phyloP scores from a whole-genome alignment of 1,284 basidiomycete species.

The Irpex sp. region DNA sequence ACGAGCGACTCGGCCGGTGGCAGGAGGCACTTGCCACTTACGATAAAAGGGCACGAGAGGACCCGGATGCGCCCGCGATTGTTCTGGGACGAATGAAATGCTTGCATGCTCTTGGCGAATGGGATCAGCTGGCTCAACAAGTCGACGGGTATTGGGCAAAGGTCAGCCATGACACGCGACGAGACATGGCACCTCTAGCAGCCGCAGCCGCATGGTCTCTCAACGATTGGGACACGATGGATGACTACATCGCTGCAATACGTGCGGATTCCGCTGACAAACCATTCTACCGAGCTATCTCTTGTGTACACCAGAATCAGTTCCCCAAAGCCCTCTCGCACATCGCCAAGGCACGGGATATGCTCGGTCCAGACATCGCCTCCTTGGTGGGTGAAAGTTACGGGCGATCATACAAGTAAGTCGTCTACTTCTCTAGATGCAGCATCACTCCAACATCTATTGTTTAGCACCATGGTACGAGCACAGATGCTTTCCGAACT shows the following conservation, averaged over 20 bases:
- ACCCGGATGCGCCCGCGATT: conserved; percentile 70
- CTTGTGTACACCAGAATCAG: conserved; percentile 95
- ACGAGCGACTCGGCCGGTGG: conserved; percentile 96
- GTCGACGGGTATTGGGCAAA: conserved; percentile 90
- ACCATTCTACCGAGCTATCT: conserved; percentile 94
- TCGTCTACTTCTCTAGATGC: conserved; percentile 8
- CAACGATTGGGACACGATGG: conserved; percentile 98
- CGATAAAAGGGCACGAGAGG: conserved; percentile 71
- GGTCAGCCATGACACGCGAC: conserved; percentile 80
- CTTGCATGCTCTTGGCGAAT: conserved; percentile 96
- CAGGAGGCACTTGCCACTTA: conserved; percentile 91
- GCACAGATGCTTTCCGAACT: conserved; percentile 99
- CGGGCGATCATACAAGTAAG: conserved; percentile 92
- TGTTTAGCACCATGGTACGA: conserved; percentile 83
- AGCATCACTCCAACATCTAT: conserved; percentile 1
- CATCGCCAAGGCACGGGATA: conserved; percentile 93
- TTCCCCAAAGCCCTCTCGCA: conserved; percentile 89
- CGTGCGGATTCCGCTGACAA: conserved; percentile 91
- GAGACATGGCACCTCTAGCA: conserved; percentile 94
- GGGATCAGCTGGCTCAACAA: conserved; percentile 87
- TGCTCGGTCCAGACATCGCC: conserved; percentile 89
- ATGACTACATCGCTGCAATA: conserved; percentile 95
- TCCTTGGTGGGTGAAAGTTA: conserved; percentile 96
- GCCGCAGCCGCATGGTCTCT: conserved; percentile 97
- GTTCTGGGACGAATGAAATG: conserved; percentile 94